Evolutionary conservation across 768 basidiomycete genomes (phyloP).

Genomic region (Mrakia gelida): DNA sequence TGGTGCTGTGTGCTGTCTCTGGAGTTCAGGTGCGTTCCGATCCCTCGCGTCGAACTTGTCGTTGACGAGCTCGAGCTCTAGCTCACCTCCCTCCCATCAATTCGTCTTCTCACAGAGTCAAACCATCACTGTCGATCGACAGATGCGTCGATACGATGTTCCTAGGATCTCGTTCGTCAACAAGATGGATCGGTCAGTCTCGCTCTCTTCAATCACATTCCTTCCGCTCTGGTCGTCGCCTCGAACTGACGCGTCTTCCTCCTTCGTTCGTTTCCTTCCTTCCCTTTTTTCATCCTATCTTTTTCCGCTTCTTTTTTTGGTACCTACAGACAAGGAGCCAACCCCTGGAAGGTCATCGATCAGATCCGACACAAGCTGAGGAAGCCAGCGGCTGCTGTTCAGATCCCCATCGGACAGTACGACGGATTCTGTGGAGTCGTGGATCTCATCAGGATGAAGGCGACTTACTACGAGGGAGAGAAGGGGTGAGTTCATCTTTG

Average conservation of each 20-base stretch:
- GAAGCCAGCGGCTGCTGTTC: conserved; percentile 89
- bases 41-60: not conserved
- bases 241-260: too few relatives aligned
- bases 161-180: conserved; percentile 95
- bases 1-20: conserved; percentile 94
- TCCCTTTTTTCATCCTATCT: too few relatives aligned
- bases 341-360: conserved; percentile 89
- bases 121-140: conserved; percentile 97
- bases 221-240: too few relatives aligned
- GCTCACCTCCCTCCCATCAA: not conserved
- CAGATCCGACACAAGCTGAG: conserved; percentile 89
- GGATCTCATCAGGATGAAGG: conserved; percentile 89
- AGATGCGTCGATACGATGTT: conserved; percentile 96
- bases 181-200: conserved; percentile 85
- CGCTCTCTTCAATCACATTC: conserved; percentile 21
- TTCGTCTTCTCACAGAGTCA: conserved; percentile 60
- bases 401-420: conserved; percentile 89
- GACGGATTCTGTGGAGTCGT: conserved; percentile 84
- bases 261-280: too few relatives aligned
- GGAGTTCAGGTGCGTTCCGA: conserved; percentile 73
- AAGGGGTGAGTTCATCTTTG: conserved; percentile 65
- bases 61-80: too few relatives aligned
- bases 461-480: conserved; percentile 86
- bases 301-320: not conserved
- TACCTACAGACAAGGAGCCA: conserved; percentile 74